Evolutionary conservation across 192 early-diverging fungal species (phyloP), one percentile per base, ranked within the genome.

Genomic region (Coemansia sp.): DNA sequence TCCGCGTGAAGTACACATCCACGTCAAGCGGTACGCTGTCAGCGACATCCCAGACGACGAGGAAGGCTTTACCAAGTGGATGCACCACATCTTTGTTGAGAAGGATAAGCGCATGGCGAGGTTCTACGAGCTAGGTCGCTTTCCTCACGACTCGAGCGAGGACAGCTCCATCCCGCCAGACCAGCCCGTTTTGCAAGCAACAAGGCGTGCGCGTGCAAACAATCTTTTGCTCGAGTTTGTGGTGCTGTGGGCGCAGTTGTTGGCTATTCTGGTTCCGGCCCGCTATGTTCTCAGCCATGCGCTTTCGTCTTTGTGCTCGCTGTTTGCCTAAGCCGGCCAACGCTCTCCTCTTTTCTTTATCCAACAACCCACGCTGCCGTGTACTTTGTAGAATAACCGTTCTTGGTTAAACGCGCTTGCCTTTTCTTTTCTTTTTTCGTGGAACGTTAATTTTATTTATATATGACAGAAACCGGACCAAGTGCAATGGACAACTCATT

Each of bases 1-100:
- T 46, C 97, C 95, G 15, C 78, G 87, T 51, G 78, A 89, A 45
- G 86, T 98, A 45, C 90, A 95, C 77, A 85, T 98, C 32, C 91
- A 95, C 72, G 71, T 96, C 22, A 87, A 91, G 61, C 80, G 86
- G 40, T 90, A 85, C 46, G 72, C 83, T 13, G 74, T 90, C 68
- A 81, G 77, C 11, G 87, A 87, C 16, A 87, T 94, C 49, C 92
- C 92, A 4, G 74, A 75, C 3, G 88, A 90, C n/a, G 87, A 88
- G 19, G 87, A 89, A 10, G 85, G 78, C 15, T 96, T 94, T 71
- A 69, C 85, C 11, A 56, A 82, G 39, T 98, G 95, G 95, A 73
- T 96, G 42, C 83, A 88, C 22, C 69, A 87, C 13, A 80, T 89
- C 48, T 98, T 90, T 86, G 72, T 80, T 16, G 92, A 95, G 65